phyloP scores from a whole-genome alignment of 1,139 yeast species.

The Kazachstania sp. region DNA sequence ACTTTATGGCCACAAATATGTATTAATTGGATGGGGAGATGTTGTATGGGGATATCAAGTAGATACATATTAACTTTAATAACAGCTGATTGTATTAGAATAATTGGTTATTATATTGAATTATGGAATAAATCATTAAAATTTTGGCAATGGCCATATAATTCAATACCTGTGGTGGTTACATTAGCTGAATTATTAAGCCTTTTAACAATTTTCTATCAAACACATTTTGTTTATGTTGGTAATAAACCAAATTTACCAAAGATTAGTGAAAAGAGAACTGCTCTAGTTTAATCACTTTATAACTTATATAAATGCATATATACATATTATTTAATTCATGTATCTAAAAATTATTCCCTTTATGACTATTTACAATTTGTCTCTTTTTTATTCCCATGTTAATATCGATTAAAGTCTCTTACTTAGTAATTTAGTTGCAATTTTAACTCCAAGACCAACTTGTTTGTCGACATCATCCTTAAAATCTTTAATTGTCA shows the following conservation, averaged over 20 bases:
- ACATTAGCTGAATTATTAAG: conserved; percentile 12
- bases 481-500: conserved; percentile 52
- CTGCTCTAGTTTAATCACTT: not conserved
- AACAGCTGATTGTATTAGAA: conserved; percentile 7
- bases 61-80: conserved; percentile 15
- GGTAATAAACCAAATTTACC: conserved; percentile 18
- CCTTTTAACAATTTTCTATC: conserved; percentile 17
- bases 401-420: conserved; percentile 37
- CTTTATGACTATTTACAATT: not conserved
- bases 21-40: conserved; percentile 28
- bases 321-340: not conserved
- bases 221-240: conserved; percentile 21
- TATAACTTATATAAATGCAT: not conserved
- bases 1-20: conserved; percentile 29
- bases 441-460: conserved; percentile 51
- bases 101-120: conserved; percentile 6
- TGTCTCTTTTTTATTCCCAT: not conserved
- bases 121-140: not conserved
- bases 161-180: conserved; percentile 17
- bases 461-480: conserved; percentile 53
- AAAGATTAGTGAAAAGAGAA: conserved; percentile 2
- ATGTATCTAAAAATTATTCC: not conserved
- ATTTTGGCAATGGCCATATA: conserved; percentile 19
- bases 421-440: conserved; percentile 57
- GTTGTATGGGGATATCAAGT: conserved; percentile 27